Evolutionary conservation across 106 monocot genomes (phyloP), one percentile per base, ranked within the genome.

Genomic region (Chionographis japonica): DNA sequence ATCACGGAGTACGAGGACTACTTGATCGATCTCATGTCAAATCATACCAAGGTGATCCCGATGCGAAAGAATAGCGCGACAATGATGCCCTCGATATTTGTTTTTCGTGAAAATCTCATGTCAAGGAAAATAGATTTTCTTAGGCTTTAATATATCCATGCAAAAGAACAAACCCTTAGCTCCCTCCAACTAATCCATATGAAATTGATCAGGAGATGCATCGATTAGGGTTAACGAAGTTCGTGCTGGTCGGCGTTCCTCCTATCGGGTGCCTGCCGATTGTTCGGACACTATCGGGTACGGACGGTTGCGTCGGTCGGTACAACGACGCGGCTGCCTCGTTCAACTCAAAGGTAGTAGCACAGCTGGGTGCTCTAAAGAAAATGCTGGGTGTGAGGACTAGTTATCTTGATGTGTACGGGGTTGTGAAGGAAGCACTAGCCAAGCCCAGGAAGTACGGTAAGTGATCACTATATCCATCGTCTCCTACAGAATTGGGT

Each of bases 181-280:
- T n/a, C n/a, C n/a, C n/a, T n/a, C n/a, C n/a, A n/a, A n/a, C n/a
- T n/a, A n/a, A n/a, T n/a, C n/a, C n/a, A n/a, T n/a, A n/a, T n/a
- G n/a, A n/a, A n/a, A n/a, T n/a, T n/a, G n/a, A n/a, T n/a, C 62
- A 86, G 82, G 72, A 68, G 18, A 79, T 86, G 40, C 57, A 72
- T 40, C 60, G 41, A 46, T 15, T 78, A 9, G 86, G 86, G 0
- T 63, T 68, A 8, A 82, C 37, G 15, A 71, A 35, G 42, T 67
- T 86, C 36, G 50, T 69, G 2, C 1, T 86, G 18, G 78, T 72
- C n/a, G 78, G 79, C 8, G 49, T 79, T 38, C 82, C 75, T 36
- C 78, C 81, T 3, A 55, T 82, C 4, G 86, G 86, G 3, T 86
- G 86, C 27, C 52, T 86, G 10, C 86, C 86, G 0, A 49, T 86